A percentile compares a stretch with the other conserved stretches of the same genome.
These are phyloP conservation scores for Aegilops sharonensis DNA, from an alignment of 176 grass and related monocot species.

Conservation along the genomic window DNA sequence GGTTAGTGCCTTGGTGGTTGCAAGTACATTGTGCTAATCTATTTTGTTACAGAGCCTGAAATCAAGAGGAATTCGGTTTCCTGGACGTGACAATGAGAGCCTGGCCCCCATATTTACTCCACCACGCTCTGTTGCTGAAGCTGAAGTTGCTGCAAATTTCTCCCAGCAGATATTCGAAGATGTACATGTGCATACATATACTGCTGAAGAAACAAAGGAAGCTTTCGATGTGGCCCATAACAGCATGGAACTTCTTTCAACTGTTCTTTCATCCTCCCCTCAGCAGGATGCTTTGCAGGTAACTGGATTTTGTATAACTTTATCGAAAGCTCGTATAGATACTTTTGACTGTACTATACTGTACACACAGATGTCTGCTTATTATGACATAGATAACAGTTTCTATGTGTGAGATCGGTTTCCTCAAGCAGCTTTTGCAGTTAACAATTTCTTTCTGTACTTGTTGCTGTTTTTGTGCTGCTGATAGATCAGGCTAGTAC, in stretches of 20 bases:
- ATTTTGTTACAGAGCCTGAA: constrained; percentile 74
- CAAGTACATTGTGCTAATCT: background rate
- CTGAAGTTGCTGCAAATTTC: constrained; percentile 44
- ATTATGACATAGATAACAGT: background rate
- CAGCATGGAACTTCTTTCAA: constrained; percentile 89
- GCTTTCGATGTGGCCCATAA: constrained; percentile 89
- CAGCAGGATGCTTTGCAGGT: constrained; percentile 94
- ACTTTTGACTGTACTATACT: background rate
- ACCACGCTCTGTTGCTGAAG: constrained; percentile 60
- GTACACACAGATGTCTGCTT: background rate
- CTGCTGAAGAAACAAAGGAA: constrained; percentile 77
- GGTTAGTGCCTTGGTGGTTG: background rate
- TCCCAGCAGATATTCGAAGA: constrained; percentile 62
- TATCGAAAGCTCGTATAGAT: constrained; percentile 8
- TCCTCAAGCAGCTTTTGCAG: background rate
- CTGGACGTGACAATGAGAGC: constrained; percentile 78
- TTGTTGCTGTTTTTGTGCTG: background rate
- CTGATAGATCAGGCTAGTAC: background rate
- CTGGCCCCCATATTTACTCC: constrained; percentile 82
- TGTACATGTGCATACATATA: constrained; percentile 59
- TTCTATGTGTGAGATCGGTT: background rate
- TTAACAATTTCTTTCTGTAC: background rate
- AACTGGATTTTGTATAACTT: constrained; percentile 30
- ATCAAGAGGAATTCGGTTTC: constrained; percentile 91
- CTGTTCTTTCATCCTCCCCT: constrained; percentile 91